Evolutionary conservation across 2,329 filamentous ascomycete genomes (phyloP).

Genomic region (Scytalidium sp.): DNA sequence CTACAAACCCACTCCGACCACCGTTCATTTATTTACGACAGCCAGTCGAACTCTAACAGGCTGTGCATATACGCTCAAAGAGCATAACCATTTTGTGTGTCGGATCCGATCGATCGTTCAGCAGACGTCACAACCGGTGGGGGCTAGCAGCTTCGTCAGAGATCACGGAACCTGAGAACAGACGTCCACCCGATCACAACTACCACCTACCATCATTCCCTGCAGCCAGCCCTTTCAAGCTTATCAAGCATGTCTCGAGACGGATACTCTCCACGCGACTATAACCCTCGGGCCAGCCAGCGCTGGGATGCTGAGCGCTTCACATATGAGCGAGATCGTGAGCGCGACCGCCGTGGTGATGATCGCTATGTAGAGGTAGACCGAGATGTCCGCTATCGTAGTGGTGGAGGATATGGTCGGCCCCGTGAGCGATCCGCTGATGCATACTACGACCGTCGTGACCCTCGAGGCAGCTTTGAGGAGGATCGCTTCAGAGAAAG

Average conservation of each 20-base stretch:
- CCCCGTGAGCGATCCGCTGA: constrained; percentile 45
- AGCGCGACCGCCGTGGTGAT: constrained; percentile 31
- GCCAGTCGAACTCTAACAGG: no score
- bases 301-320: constrained; percentile 58
- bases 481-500: constrained; percentile 32
- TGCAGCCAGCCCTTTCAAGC: neutral
- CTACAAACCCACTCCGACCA: no score
- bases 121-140: no score
- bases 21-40: no score
- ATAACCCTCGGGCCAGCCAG: neutral
- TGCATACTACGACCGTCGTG: constrained; percentile 45
- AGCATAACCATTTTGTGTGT: no score
- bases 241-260: neutral
- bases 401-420: constrained; percentile 33
- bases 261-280: neutral
- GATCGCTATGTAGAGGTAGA: constrained; percentile 41
- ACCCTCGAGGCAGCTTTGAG: constrained; percentile 25
- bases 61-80: no score
- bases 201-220: neutral
- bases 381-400: constrained; percentile 33
- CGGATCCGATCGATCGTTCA: no score
- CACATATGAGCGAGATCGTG: constrained; percentile 40
- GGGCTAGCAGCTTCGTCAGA: no score
- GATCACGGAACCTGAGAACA: no score
- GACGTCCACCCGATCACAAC: neutral